Conservation (phyloP, 257 asterid genomes). For the Solanum dulcamara region DNA sequence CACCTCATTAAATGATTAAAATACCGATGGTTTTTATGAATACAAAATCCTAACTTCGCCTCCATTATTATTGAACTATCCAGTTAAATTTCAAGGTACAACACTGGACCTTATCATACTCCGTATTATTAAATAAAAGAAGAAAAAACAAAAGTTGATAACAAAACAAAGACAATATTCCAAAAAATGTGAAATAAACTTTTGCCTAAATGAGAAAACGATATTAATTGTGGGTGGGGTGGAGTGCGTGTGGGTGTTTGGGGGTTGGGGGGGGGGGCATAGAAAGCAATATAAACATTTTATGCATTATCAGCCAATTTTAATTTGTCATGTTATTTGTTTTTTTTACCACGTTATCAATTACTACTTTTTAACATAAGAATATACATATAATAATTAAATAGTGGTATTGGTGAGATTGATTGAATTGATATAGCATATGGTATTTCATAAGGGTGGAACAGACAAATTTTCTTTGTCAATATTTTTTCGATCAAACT, state of each 20-base stretch:
- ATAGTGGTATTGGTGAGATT: no score
- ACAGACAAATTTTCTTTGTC: accelerated
- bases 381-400: not conserved
- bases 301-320: not conserved
- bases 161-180: not conserved
- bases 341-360: not conserved
- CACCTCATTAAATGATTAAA: no score
- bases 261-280: no score
- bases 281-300: no score
- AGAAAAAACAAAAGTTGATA: not conserved
- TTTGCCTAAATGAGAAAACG: not conserved
- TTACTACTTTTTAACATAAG: not conserved
- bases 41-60: not conserved
- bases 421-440: no score
- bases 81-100: not conserved
- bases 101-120: not conserved
- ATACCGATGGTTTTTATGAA: no score
- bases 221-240: no score
- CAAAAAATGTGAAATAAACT: not conserved
- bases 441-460: no score
- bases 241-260: no score
- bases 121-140: not conserved
- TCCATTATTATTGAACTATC: not conserved
- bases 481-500: not conserved
- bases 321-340: not conserved